These are phyloP conservation scores for Ceriops tagal DNA, from an alignment of 345 rosid genomes.

Conservation along the genomic window DNA sequence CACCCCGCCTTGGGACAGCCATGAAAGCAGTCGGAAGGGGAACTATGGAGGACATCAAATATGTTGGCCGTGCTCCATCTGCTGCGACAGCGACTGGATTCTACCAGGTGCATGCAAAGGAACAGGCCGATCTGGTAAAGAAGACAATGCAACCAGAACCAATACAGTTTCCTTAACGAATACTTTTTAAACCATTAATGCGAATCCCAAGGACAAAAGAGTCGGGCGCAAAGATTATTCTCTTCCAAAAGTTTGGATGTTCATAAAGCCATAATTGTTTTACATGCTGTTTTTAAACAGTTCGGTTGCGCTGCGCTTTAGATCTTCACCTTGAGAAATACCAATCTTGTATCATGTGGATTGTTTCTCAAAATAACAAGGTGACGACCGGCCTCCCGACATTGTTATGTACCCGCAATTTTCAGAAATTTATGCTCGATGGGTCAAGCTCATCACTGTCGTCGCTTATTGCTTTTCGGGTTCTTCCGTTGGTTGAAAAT, in stretches of 20 bases:
- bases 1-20: constrained; percentile 61
- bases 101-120: constrained; percentile 49
- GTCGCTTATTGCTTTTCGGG: too few species aligned
- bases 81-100: constrained; percentile 79
- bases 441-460: too few species aligned
- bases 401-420: too few species aligned
- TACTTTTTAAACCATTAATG: neutral
- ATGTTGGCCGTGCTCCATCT: constrained; percentile 68
- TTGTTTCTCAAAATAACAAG: too few species aligned
- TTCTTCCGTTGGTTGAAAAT: too few species aligned
- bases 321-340: too few species aligned
- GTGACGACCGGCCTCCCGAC: too few species aligned
- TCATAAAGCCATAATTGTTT: too few species aligned
- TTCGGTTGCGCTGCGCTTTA: too few species aligned
- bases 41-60: constrained; percentile 53
- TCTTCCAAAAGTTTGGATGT: neutral
- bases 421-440: too few species aligned
- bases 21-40: constrained; percentile 54
- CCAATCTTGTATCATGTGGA: too few species aligned
- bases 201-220: neutral
- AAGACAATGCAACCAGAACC: constrained; percentile 56
- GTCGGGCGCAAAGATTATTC: neutral
- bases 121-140: constrained; percentile 57
- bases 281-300: too few species aligned
- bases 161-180: constrained; percentile 29